Evolutionary conservation across 2,329 filamentous ascomycete species (phyloP).

Genomic region (Epichloe baconii): DNA sequence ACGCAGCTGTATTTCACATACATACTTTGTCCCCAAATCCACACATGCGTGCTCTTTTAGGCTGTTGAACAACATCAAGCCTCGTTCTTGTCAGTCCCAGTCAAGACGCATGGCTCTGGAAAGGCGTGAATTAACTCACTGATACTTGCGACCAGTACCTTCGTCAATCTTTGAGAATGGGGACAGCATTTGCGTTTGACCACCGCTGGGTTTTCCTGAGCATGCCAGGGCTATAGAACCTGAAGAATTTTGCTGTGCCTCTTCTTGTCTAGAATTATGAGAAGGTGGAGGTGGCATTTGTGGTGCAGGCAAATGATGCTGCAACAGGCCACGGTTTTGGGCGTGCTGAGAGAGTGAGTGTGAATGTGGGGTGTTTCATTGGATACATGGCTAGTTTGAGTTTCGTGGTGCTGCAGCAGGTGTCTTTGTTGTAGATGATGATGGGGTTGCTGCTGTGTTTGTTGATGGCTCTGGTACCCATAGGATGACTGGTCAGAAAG

Average conservation of each 20-base stretch:
- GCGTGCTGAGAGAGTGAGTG: slow-evolving; percentile 8
- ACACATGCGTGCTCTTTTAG: slow-evolving; percentile 89
- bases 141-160: slow-evolving; percentile 21
- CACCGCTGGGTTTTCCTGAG: slow-evolving; percentile 8
- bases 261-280: slow-evolving; percentile 13
- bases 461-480: slow-evolving; percentile 6
- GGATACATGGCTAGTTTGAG: background rate
- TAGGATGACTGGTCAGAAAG: slow-evolving; percentile 1
- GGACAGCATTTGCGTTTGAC: slow-evolving; percentile 11
- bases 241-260: slow-evolving; percentile 3
- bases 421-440: slow-evolving; percentile 5
- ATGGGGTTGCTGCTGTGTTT: slow-evolving; percentile 2
- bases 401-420: slow-evolving; percentile 11
- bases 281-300: slow-evolving; percentile 8
- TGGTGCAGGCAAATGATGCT: slow-evolving; percentile 8
- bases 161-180: slow-evolving; percentile 23
- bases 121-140: slow-evolving; percentile 12
- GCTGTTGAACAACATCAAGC: slow-evolving; percentile 78
- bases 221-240: slow-evolving; percentile 1
- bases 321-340: slow-evolving; percentile 4
- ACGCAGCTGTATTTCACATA: background rate
- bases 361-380: slow-evolving; percentile 9
- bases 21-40: slow-evolving; percentile 92
- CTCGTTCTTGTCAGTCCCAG: slow-evolving; percentile 25
- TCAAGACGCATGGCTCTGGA: background rate